Base-by-base conservation (phyloP, 2,329 filamentous ascomycete genomes). In the Cytospora mali region DNA sequence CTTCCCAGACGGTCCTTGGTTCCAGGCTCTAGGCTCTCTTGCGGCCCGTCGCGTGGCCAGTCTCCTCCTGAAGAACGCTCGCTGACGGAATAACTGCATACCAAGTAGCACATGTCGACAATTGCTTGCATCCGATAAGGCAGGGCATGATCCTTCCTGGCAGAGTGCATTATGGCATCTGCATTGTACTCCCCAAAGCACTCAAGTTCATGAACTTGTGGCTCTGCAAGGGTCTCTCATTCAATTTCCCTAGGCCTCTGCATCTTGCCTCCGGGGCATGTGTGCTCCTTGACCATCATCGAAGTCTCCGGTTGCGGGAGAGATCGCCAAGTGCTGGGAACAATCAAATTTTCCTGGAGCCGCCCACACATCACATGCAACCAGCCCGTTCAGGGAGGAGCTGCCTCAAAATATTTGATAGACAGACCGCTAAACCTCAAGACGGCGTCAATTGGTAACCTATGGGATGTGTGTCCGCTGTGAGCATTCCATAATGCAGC, bases 391-490 rank as follows among this genome's bases (percentile, higher is more conserved):
- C n/a, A 13, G 23, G 23, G 27, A n/a, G 25, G 14, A 10, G 25
- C 10, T 29, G 50, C 27, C 52, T 31, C 35, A 21, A 49, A 3
- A 14, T 54, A 23, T 42, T n/a, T 60, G 58, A 35, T 60, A 60
- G 50, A 18, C 58, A 60, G 58, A 60, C 58, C 58, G 58, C 58
- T 10, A 60, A 28, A 49, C 33, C 58, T 49, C 50, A 39, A 60
- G 35, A 55, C 23, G 33, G 29, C n/a, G 27, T 49, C 21, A 28
- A 48, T 18, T 28, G 7, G 42, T 13, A 48, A 23, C 50, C 35
- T 33, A 14, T 60, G 25, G n/a, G 50, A 60, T 60, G 48, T 50
- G 35, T 60, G 50, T 54, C 42, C 16, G 29, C 21, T 48, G 50
- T 7, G 39, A 49, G 50, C 25, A 29, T 33, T 6, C n/a, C 27